Evolutionary conservation across 2,329 filamentous ascomycete species (phyloP).

Genomic region (Hypomyces perniciosus): DNA sequence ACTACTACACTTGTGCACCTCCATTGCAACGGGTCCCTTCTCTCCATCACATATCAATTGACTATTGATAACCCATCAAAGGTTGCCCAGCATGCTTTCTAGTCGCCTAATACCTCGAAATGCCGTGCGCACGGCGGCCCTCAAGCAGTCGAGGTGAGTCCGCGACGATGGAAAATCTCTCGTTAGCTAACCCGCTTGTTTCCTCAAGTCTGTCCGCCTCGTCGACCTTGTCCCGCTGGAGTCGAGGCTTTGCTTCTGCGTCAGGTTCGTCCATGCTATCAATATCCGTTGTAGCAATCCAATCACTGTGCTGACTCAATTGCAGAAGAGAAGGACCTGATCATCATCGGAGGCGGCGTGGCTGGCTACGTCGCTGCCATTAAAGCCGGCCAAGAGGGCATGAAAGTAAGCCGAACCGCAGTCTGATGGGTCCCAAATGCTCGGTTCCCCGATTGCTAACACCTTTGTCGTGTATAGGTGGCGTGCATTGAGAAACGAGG

Average conservation of each 20-base stretch:
- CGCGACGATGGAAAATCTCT: constrained; percentile 12
- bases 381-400: constrained; percentile 93
- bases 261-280: constrained; percentile 39
- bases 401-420: constrained; percentile 62
- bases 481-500: constrained; percentile 98
- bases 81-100: constrained; percentile 48
- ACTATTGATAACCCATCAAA: constrained; percentile 4
- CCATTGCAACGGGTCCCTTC: too few relatives aligned
- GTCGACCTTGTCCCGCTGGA: constrained; percentile 44
- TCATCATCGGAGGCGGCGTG: constrained; percentile 97
- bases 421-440: background rate
- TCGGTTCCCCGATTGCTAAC: background rate
- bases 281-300: background rate
- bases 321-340: constrained; percentile 86
- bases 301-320: constrained; percentile 21
- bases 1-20: too few relatives aligned
- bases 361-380: constrained; percentile 98
- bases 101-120: constrained; percentile 56
- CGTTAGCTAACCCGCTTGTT: constrained; percentile 7
- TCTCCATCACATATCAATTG: constrained; percentile 18
- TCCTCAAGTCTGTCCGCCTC: constrained; percentile 5
- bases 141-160: constrained; percentile 49
- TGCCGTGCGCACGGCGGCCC: constrained; percentile 48
- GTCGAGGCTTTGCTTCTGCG: constrained; percentile 53
- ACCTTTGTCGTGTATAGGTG: constrained; percentile 50